Evolutionary conservation across 2,329 filamentous ascomycete species (phyloP).

Genomic region (Xylaria multiplex): DNA sequence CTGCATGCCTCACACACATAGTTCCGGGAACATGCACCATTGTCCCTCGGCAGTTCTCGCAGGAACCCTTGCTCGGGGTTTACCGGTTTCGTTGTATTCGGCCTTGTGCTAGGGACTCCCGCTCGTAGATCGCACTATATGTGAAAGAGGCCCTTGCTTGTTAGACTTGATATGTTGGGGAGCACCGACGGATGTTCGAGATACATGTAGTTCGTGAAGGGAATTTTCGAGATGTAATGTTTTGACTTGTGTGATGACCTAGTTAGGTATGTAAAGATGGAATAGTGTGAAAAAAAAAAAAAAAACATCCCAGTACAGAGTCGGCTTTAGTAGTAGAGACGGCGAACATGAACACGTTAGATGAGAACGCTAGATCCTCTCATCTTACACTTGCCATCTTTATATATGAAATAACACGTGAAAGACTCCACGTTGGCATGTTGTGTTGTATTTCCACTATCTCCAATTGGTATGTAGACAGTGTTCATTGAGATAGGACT

Average conservation of each 20-base stretch:
- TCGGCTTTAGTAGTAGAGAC: too few relatives aligned
- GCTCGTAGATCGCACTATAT: conserved; percentile 3
- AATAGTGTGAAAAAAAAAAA: too few relatives aligned
- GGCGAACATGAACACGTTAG: too few relatives aligned
- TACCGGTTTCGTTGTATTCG: neutral
- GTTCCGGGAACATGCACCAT: neutral
- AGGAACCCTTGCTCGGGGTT: neutral
- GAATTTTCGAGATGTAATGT: neutral
- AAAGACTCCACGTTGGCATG: neutral
- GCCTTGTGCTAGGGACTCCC: neutral
- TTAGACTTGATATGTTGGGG: neutral
- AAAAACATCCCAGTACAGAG: neutral
- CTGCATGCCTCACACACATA: neutral
- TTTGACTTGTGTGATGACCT: neutral
- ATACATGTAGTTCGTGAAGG: neutral
- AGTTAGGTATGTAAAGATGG: neutral
- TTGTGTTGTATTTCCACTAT: neutral
- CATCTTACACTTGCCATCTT: neutral
- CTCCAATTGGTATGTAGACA: neutral
- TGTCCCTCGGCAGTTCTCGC: neutral
- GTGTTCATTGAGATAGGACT: neutral
- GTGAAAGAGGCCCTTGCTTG: neutral
- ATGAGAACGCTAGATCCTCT: neutral
- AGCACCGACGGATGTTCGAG: neutral
- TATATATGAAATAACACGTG: neutral